Base-by-base conservation (phyloP, 495 filamentous ascomycete species). In the Penicilliopsis zonata region DNA sequence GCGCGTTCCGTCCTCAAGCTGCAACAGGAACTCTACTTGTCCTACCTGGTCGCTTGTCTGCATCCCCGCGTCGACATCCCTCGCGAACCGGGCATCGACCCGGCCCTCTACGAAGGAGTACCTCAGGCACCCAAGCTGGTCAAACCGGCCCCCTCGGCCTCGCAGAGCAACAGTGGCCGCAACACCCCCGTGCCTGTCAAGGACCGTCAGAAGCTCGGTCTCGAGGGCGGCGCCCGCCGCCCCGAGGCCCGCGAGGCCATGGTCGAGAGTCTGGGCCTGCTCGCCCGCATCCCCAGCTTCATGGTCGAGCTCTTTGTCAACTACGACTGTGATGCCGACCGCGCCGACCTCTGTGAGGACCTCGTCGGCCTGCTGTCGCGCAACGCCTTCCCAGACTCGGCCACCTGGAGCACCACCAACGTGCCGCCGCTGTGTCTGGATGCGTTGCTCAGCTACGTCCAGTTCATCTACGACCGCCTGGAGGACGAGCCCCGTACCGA, bases 401-500 rank as follows among this genome's bases (percentile, higher is more conserved):
- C 87, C 8, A 96, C 88, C 14, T 99, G 90, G 90, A 99, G 90
- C 53, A 99, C 90, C 0, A 95, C 90, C 16, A 99, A 92, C 50
- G 90, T 99, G 8, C 90, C 90, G 12, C 90, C 92, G 2, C 55
- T 99, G 13, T 99, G 92, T 47, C 62, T 99, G 6, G 90, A 99
- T 47, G 80, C 90, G 28, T 68, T 96, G 1, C 67, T 99, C 9
- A 76, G 86, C 10, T 96, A 86, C 42, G 70, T 99, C 25, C 86
- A 92, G 44, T 94, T 80, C 33, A 77, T 99, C 35, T 78, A 85
- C 8, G 88, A 94, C 42, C 69, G 90, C 35, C 56, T 96, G 9
- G 74, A 94, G 39, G 70, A 87, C 34, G 62, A 72, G 18, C 76
- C 78, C 2, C 43, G 59, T 9, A 59, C 51, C 13, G 76, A 82